Base-by-base conservation (phyloP, 1,284 basidiomycete species). In the Ganoderma multipileum region DNA sequence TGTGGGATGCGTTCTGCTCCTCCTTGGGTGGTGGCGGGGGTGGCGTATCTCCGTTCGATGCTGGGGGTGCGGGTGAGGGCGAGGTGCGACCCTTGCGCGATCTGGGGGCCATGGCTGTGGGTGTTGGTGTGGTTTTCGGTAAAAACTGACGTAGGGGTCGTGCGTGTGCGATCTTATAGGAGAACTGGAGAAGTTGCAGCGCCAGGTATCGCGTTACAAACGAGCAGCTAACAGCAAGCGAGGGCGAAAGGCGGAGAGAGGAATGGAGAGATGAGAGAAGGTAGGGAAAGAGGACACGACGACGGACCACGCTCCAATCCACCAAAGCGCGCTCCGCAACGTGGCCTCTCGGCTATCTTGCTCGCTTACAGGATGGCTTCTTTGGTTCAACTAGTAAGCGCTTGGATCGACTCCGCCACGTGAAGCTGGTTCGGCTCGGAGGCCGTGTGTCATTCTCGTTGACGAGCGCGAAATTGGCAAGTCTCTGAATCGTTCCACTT, bases 101-200 rank as follows among this genome's bases (percentile, higher is more conserved):
- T 30, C 73, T 72, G 33, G 75, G 71, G 11, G 75, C 68, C 75
- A 76, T 76, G 59, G 60, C 26, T 59, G 36, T 64, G 62, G 57
- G 58, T 67, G 41, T 44, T 38, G 26, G 33, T 11, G 50, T 44
- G 65, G 55, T 63, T 62, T 64, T 38, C 5, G 23, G 44, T 16
- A 5, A 44, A 44, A 54, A 28, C 38, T 23, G 41, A 12, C 41
- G 30, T 47, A 3, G 44, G 36, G 38, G 41, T 38, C 54, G 9
- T 63, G 12, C 9, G 30, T 11, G 23, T 33, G 42, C 58, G 39
- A 28, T 12, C 14, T 3, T 18, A 42, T 2, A 8, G 18, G 18
- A 39, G 36, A 8, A 1, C 28, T 52, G 28, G 39, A 28, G 28
- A 39, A 44, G 33, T 14, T 6, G 47, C 47, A 23, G 64, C 28